Percentiles rank a stretch among this genome's conserved stretches.
These are phyloP conservation scores for Pestalotiopsis fici DNA, from an alignment of 2,329 filamentous ascomycete genomes.

Conservation along the genomic window DNA sequence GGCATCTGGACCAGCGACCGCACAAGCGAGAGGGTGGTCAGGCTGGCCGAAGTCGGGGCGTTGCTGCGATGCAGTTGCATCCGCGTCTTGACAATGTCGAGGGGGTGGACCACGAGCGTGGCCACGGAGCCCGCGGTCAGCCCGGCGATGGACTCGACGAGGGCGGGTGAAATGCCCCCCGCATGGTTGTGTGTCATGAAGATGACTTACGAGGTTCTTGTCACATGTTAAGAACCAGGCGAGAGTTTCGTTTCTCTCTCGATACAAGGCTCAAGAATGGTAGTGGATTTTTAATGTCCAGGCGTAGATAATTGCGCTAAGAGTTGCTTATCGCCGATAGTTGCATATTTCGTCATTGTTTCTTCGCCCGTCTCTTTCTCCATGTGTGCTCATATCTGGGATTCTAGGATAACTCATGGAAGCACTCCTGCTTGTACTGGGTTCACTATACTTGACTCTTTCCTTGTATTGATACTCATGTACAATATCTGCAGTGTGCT, in stretches of 20 bases:
- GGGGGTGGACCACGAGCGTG: constrained; percentile 85
- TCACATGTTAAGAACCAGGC: constrained; percentile 5
- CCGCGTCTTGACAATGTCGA: constrained; percentile 95
- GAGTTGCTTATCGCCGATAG: constrained; percentile 14
- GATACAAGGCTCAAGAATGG: background rate
- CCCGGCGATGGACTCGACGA: constrained; percentile 86
- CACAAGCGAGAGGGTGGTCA: constrained; percentile 54
- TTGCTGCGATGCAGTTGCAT: constrained; percentile 70
- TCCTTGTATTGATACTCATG: no score
- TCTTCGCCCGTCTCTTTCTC: background rate
- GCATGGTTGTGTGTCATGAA: constrained; percentile 36
- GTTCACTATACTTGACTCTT: no score
- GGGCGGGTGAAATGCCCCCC: constrained; percentile 67
- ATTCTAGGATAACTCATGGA: background rate
- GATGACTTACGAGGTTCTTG: constrained; percentile 9
- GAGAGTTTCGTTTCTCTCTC: background rate
- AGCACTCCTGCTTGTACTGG: no score
- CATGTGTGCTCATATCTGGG: background rate
- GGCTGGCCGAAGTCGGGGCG: constrained; percentile 35
- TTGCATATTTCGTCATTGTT: constrained; percentile 11
- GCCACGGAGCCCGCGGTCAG: constrained; percentile 85
- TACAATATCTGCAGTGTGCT: background rate
- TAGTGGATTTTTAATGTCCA: background rate
- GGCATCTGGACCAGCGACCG: constrained; percentile 50
- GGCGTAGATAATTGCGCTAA: background rate